These are phyloP conservation scores for Colletotrichum godetiae DNA, from an alignment of 2,329 filamentous ascomycete species.

Conservation along the genomic window DNA sequence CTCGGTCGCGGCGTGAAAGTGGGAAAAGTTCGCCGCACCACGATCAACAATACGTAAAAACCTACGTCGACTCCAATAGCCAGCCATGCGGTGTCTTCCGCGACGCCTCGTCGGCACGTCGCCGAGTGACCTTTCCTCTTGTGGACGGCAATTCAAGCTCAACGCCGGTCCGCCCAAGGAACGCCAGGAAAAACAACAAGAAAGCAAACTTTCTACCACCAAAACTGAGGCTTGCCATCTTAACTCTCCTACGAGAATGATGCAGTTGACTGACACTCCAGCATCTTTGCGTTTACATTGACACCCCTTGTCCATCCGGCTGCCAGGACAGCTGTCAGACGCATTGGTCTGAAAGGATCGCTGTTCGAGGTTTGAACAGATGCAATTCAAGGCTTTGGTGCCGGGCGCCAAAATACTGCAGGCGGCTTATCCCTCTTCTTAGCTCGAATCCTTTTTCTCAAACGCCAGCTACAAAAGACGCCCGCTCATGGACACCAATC, in stretches of 20 bases:
- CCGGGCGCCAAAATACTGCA: background rate
- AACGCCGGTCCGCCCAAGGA: slow-evolving; percentile 27
- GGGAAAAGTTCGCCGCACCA: slow-evolving; percentile 14
- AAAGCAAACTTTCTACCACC: slow-evolving; percentile 19
- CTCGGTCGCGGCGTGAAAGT: slow-evolving; percentile 14
- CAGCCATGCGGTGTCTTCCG: background rate
- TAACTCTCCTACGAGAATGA: background rate
- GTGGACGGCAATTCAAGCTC: slow-evolving; percentile 20
- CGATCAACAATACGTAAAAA: background rate
- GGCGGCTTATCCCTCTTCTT: slow-evolving; percentile 8
- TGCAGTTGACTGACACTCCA: background rate
- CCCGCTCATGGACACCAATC: background rate
- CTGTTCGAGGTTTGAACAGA: background rate
- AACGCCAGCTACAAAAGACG: background rate
- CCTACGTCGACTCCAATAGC: background rate
- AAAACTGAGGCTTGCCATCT: slow-evolving; percentile 23
- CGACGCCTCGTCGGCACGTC: slow-evolving; percentile 17
- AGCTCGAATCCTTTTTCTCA: slow-evolving; percentile 11
- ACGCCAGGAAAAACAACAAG: slow-evolving; percentile 21
- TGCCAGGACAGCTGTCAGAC: background rate
- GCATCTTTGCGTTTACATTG: background rate
- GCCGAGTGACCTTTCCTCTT: slow-evolving; percentile 23
- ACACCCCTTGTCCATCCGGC: background rate
- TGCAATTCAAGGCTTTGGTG: background rate
- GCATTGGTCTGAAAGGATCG: background rate